phyloP scores from a whole-genome alignment of 164 flowering plant species.

The Malania oleifera region DNA sequence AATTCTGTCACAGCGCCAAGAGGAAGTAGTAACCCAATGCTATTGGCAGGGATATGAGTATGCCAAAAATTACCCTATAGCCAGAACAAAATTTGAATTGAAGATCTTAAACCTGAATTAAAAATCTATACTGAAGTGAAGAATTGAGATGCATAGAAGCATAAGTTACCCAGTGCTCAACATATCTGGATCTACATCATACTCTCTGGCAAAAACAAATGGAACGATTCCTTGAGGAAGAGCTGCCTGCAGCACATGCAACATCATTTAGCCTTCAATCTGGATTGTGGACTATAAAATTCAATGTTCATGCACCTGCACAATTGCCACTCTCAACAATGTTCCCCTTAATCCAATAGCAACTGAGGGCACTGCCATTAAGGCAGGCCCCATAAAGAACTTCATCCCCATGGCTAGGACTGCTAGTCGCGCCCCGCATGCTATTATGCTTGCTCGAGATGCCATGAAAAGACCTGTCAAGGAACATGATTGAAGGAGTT shows the following conservation, averaged over 20 bases:
- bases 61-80: constrained; percentile 64
- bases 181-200: constrained; percentile 60
- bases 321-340: constrained; percentile 44
- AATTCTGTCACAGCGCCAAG: constrained; percentile 32
- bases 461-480: constrained; percentile 80
- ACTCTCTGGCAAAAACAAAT: constrained; percentile 79
- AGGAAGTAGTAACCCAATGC: constrained; percentile 59
- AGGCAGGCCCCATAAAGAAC: constrained; percentile 58
- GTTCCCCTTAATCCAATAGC: constrained; percentile 44
- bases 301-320: constrained; percentile 47
- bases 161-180: constrained; percentile 63
- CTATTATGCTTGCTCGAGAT: constrained; percentile 45
- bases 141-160: background rate
- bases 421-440: constrained; percentile 53
- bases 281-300: background rate
- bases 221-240: constrained; percentile 86
- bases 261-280: constrained; percentile 3
- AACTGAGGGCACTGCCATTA: constrained; percentile 54
- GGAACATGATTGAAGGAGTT: constrained; percentile 4
- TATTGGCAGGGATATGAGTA: constrained; percentile 53
- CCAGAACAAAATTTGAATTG: constrained; percentile 13
- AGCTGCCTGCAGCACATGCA: constrained; percentile 52
- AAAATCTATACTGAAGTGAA: background rate
- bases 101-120: background rate
- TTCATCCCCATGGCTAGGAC: constrained; percentile 46